Evolutionary conservation across 1,139 yeast species (phyloP), one percentile per base, ranked within the genome.

Genomic region (Zygosaccharomyces sapae): DNA sequence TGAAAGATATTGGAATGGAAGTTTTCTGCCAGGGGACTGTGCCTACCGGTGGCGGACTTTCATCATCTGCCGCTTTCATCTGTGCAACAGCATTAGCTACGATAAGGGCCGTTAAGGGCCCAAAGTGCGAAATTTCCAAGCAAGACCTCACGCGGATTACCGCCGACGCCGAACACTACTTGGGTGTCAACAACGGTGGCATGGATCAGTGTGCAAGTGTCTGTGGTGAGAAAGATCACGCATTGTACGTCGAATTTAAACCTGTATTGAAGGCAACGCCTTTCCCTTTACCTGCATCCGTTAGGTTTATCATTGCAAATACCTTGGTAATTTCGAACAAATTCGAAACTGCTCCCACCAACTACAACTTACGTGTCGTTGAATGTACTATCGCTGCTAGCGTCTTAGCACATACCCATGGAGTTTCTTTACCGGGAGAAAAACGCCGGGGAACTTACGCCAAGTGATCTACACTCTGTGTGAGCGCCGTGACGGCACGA

Each of bases 181-280:
- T 83, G 38, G 90, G 90, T 20, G 84, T 83, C 46, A 83, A 81
- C 61, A 80, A 83, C 38, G 90, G 90, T 20, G 90, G 90, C 38
- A 78, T 83, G 86, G 90, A 83, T 62, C 90, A 83, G 66, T 75
- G 84, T 52, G 89, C 90, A 2, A 77, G 84, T 2, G 74, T 83
- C 19, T 82, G 77, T 56, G 89, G 89, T n/a, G 80, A 77, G 56
- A 70, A 67, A 38, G 74, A 73, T 50, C 79, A 82, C 55, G 85
- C 84, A 1, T 65, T 83, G 51, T 73, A 77, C 54, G 80, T 83
- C 38, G 79, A 78, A 52, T 83, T 83, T 66, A 74, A 75, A 52
- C 90, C 90, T 2, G 66, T 72, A 49, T 70, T 83, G 45, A 69
- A 67, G 34, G 88, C 80, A 10, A 69, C 73, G 37, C 77, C 86